Percentiles rank a stretch among this genome's conserved stretches.
Evolutionary conservation across 2,329 filamentous ascomycete genomes (phyloP).

Genomic region (Paradendryphiella salina): DNA sequence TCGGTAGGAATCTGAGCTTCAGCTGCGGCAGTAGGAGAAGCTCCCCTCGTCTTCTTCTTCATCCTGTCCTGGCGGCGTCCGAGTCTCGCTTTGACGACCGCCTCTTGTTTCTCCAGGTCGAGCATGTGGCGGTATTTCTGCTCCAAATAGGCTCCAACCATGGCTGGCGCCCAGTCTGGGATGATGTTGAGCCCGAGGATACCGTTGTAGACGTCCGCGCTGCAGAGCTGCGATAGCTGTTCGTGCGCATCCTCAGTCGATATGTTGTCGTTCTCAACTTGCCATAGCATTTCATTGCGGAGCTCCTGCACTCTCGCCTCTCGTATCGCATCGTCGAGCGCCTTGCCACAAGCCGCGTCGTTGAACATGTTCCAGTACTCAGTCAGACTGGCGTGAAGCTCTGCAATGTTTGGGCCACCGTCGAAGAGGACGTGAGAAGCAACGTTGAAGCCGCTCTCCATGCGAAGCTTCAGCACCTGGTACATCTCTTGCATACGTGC

Average conservation of each 20-base stretch:
- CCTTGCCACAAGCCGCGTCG: constrained; percentile 23
- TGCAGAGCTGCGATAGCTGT: constrained; percentile 24
- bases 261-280: constrained; percentile 17
- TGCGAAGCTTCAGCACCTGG: constrained; percentile 25
- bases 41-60: background rate
- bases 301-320: constrained; percentile 20
- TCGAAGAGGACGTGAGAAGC: constrained; percentile 14
- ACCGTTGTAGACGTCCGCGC: constrained; percentile 9
- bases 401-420: constrained; percentile 18
- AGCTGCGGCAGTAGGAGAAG: background rate
- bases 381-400: constrained; percentile 20
- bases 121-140: constrained; percentile 35
- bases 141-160: constrained; percentile 33
- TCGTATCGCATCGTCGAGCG: constrained; percentile 34
- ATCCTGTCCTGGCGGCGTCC: constrained; percentile 12
- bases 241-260: constrained; percentile 15
- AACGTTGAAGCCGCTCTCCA: constrained; percentile 32
- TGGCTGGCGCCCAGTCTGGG: constrained; percentile 26
- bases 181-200: constrained; percentile 31
- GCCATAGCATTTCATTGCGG: constrained; percentile 21
- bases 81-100: constrained; percentile 5
- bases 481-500: constrained; percentile 34
- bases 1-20: too few species aligned
- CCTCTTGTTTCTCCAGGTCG: constrained; percentile 25
- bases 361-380: constrained; percentile 35